A percentile compares a stretch with the other conserved stretches of the same genome.
Conservation (phyloP, 768 basidiomycete species). For the Infundibulicybe gibba region DNA sequence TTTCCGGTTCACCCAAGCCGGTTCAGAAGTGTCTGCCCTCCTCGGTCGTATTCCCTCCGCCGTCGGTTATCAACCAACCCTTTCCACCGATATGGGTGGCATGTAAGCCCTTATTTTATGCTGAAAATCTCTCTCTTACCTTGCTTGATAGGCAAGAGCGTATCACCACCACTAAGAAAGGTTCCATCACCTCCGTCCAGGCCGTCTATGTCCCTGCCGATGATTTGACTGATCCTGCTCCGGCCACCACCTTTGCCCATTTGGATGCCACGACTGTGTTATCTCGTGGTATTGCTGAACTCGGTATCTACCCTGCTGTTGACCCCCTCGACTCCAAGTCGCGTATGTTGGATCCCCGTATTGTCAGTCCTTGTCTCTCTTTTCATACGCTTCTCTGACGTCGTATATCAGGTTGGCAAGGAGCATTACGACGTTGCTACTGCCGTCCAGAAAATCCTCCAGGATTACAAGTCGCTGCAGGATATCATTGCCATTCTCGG, state of each 20-base stretch:
- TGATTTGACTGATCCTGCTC: slow-evolving; percentile 99
- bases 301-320: slow-evolving; percentile 99
- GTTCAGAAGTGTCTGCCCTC: slow-evolving; percentile 99
- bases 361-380: slow-evolving; percentile 50
- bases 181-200: slow-evolving; percentile 99
- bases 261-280: slow-evolving; percentile 99
- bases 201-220: slow-evolving; percentile 99
- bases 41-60: slow-evolving; percentile 99
- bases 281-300: slow-evolving; percentile 98
- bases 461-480: slow-evolving; percentile 95
- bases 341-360: slow-evolving; percentile 99
- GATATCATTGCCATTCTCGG: slow-evolving; percentile 99
- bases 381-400: not conserved
- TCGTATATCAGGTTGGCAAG: slow-evolving; percentile 56
- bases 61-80: slow-evolving; percentile 99
- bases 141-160: slow-evolving; percentile 81
- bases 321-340: slow-evolving; percentile 99
- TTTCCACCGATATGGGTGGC: slow-evolving; percentile 99
- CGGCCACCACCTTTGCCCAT: slow-evolving; percentile 99
- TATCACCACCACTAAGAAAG: slow-evolving; percentile 99
- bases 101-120: slow-evolving; percentile 58
- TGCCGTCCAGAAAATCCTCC: slow-evolving; percentile 94
- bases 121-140: slow-evolving; percentile 7
- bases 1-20: slow-evolving; percentile 99
- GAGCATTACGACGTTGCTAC: slow-evolving; percentile 98